Evolutionary conservation across 352 stramenopile genomes (phyloP), one percentile per base, ranked within the genome.

Genomic region (Globisporangium cylindrosporum): DNA sequence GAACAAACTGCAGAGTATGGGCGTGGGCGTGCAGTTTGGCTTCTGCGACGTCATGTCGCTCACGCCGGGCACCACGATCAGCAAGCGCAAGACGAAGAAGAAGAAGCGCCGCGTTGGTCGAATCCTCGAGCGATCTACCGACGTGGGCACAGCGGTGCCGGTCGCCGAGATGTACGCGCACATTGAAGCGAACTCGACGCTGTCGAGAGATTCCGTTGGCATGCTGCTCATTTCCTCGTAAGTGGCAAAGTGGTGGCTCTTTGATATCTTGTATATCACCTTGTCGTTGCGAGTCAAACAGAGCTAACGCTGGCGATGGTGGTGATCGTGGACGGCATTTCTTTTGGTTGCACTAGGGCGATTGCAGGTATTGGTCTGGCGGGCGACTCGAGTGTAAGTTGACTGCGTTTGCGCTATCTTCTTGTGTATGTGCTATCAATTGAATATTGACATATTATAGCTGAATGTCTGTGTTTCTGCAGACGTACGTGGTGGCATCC

Each of bases 21-120:
- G 87, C 59, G 87, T 95, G 25, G 87, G 87, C 29, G 86, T 95
- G 38, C 82, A 93, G 70, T 95, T 93, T 64, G 87, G 87, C 58
- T 93, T 95, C 68, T 95, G 87, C 72, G 87, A 95, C 66, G 87
- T 95, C 77, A 95, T 95, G 87, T 93, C 84, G 64, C 82, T 93
- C 71, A 95, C 87, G 56, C 85, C 87, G 1, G 87, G 87, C 62
- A 95, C 87, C 18, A 92, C 85, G 55, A 88, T 95, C 56, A 85
- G 73, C 63, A 87, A 92, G 51, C 76, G 66, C 63, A 65, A 51
- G 55, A 71, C 61, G 36, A 77, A 81, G 59, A 84, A 78, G 61
- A 88, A 88, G 57, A 90, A 84, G 67, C 80, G 81, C 38, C 78
- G 78, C 51, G 80, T 90, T 25, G 81, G 81, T 3, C 77, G 83